Evolutionary conservation across 2,329 filamentous ascomycete genomes (phyloP).

Genomic region (Sarocladiaceae sp.): DNA sequence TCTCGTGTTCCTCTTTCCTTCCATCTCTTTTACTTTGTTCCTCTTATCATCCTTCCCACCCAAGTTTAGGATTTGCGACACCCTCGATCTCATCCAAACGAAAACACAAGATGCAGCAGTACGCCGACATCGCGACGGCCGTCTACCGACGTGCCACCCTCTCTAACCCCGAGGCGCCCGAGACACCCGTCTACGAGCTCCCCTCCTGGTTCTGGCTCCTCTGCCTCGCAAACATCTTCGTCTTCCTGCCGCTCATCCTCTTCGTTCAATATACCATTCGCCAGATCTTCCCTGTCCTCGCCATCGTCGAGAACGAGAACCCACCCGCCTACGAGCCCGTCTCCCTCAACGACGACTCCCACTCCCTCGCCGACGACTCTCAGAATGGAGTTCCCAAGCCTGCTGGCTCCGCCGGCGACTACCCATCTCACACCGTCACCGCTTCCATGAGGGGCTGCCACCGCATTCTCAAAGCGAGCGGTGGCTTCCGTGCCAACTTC

Average conservation of each 20-base stretch:
- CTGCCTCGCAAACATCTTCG: neutral
- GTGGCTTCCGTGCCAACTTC: constrained; percentile 61
- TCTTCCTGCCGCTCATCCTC: constrained; percentile 2
- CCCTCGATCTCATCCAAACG: neutral
- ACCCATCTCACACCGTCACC: constrained; percentile 35
- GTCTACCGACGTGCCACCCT: constrained; percentile 4
- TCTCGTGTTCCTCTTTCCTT: too few species aligned
- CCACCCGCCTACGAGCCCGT: constrained; percentile 50
- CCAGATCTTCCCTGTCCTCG: constrained; percentile 45
- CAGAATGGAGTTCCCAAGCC: constrained; percentile 27
- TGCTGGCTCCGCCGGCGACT: constrained; percentile 21
- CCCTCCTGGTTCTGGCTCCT: neutral
- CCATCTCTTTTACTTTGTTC: too few species aligned
- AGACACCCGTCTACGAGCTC: constrained; percentile 1
- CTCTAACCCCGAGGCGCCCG: neutral
- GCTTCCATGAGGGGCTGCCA: constrained; percentile 44
- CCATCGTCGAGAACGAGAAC: constrained; percentile 52
- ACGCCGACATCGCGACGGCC: constrained; percentile 3
- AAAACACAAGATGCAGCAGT: constrained; percentile 1
- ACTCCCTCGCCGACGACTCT: constrained; percentile 22
- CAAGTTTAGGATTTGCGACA: neutral
- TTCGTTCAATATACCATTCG: constrained; percentile 40
- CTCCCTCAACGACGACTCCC: constrained; percentile 31
- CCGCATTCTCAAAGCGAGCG: constrained; percentile 52
- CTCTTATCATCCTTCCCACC: neutral